Evolutionary conservation across 2,329 filamentous ascomycete species (phyloP), one percentile per base, ranked within the genome.

Genomic region (Rhytidhysteron rufulum): DNA sequence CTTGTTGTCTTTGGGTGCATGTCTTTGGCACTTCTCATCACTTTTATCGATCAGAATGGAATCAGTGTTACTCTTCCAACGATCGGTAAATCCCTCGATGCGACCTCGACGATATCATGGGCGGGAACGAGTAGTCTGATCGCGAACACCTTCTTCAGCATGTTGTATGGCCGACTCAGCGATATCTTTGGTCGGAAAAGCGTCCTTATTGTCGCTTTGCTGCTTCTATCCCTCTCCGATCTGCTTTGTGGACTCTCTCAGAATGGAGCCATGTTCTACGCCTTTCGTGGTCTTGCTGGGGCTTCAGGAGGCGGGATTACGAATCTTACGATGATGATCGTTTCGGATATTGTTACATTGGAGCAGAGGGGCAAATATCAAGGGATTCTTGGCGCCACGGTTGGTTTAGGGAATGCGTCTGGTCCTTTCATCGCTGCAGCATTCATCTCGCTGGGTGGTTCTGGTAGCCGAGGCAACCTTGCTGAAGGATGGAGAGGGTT

Each of bases 251-350:
- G 77, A 1, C 66, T 84, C 19, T 70, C 77, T 0, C 67, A 70
- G 29, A 79, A 71, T 42, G 70, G 74, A 1, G 67, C 73, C 16
- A 77, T 79, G 67, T 72, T 85, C 19, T 83, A 82, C 59, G 67
- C 76, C 16, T 83, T 82, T 53, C 71, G 81, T 25, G 80, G 70
- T 4, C 51, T 57, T 17, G 74, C 79, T 8, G 80, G 81, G 39
- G 66, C 84, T n/a, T 80, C 77, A 8, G 75, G 74, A 31, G 81
- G 80, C 2, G 81, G 81, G 8, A 74, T 84, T 34, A 73, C 70
- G 5, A 60, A 54, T 7, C 47, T 67, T 1, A 48, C 60, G 0
- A 57, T 60, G 51, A 67, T 68, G 27, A 63, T 65, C 10, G 57
- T 66, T 2, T 62, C 57, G 7, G 64, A 68, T 29, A 40, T 68